phyloP scores from a whole-genome alignment of 129 eudicot genomes.

The Flaveria trinervia region DNA sequence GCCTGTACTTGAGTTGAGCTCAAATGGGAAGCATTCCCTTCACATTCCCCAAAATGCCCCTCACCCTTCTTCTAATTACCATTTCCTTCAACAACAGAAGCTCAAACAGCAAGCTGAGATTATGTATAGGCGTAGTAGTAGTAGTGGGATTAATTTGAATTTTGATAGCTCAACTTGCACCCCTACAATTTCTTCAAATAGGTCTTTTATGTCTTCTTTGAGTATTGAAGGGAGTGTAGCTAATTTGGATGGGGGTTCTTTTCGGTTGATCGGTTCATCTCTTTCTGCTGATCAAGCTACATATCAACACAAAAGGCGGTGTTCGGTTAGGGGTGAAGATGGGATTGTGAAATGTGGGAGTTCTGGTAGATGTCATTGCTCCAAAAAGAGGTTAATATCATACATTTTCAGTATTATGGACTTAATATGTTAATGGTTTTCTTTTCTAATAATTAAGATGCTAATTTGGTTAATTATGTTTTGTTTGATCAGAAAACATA shows the following conservation, averaged over 20 bases:
- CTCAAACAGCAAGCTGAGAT: conserved; percentile 80
- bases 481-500: conserved; percentile 68
- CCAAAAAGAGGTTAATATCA: conserved; percentile 78
- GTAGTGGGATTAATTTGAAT: conserved; percentile 83
- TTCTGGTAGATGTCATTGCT: conserved; percentile 89
- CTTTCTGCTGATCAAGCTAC: conserved; percentile 71
- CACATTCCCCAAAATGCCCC: conserved; percentile 48
- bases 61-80: conserved; percentile 37
- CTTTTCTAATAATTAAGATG: neutral
- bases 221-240: conserved; percentile 98
- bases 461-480: neutral
- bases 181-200: conserved; percentile 86
- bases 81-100: conserved; percentile 51
- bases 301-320: conserved; percentile 69
- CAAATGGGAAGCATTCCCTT: conserved; percentile 53
- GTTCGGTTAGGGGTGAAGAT: conserved; percentile 74
- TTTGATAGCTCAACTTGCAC: conserved; percentile 86
- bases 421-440: neutral
- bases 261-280: conserved; percentile 64
- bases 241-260: conserved; percentile 69
- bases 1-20: conserved; percentile 55
- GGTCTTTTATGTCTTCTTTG: conserved; percentile 92
- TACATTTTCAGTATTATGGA: neutral
- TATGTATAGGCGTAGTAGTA: conserved; percentile 68
- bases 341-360: conserved; percentile 90